Evolutionary conservation across 495 filamentous ascomycete genomes (phyloP).

Genomic region (Trichoderma parareesei): DNA sequence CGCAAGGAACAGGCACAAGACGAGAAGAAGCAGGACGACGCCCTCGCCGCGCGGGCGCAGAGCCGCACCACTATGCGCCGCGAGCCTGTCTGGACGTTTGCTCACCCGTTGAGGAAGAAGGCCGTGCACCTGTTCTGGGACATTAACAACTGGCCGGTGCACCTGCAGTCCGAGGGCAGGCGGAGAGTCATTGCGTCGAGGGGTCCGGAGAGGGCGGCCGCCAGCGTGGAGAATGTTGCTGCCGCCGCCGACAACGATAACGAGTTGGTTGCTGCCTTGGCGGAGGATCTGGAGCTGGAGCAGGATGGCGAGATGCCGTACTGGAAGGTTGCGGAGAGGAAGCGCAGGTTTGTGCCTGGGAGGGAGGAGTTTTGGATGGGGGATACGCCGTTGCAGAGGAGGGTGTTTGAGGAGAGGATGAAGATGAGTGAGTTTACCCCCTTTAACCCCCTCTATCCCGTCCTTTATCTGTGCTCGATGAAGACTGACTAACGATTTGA

Average conservation of each 20-base stretch:
- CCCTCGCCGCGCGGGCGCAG: not conserved
- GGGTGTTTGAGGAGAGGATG: not conserved
- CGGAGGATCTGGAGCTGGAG: not conserved
- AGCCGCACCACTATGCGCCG: not conserved
- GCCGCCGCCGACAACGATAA: not conserved
- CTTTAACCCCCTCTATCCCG: too few species aligned
- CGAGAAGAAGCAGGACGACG: not conserved
- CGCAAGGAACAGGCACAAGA: not conserved
- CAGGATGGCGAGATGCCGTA: not conserved
- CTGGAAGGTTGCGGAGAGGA: not conserved
- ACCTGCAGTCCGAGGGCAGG: slow-evolving; percentile 2
- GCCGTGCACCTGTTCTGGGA: slow-evolving; percentile 1
- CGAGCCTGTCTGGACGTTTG: slow-evolving; percentile 12
- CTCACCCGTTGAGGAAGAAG: not conserved
- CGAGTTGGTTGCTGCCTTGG: too few species aligned
- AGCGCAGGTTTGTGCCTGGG: not conserved
- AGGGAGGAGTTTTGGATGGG: not conserved
- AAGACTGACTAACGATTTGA: too few species aligned
- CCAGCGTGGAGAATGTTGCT: not conserved
- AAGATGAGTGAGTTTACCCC: slow-evolving; percentile 6
- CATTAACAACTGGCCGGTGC: slow-evolving; percentile 13
- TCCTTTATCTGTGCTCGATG: too few species aligned
- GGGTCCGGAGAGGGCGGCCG: not conserved
- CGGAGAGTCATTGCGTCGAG: not conserved
- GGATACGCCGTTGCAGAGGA: not conserved